phyloP scores from a whole-genome alignment of 2,329 filamentous ascomycete genomes.

The Ceratocystis cacaofunesta region DNA sequence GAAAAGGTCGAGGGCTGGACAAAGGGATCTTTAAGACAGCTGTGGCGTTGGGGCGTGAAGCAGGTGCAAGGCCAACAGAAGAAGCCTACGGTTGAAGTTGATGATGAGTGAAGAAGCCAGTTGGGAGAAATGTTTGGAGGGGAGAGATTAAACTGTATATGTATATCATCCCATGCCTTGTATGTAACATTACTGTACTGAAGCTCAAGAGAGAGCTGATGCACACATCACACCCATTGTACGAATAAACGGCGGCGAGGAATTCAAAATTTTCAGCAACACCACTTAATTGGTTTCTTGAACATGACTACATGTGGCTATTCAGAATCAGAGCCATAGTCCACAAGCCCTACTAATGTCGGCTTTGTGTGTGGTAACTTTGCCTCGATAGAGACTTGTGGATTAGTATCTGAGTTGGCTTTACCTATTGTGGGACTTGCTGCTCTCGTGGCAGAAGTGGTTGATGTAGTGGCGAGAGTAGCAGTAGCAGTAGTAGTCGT shows the following conservation, averaged over 20 bases:
- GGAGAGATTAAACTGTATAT: background rate
- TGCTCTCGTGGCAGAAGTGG: background rate
- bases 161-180: slow-evolving; percentile 12
- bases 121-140: background rate
- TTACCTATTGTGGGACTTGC: background rate
- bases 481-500: background rate
- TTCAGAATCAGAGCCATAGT: slow-evolving; percentile 35
- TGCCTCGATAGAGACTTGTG: background rate
- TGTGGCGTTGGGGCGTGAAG: slow-evolving; percentile 37
- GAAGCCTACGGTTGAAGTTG: slow-evolving; percentile 28
- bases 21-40: slow-evolving; percentile 41
- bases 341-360: slow-evolving; percentile 31
- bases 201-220: background rate
- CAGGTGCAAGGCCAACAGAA: slow-evolving; percentile 28
- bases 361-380: slow-evolving; percentile 14
- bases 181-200: slow-evolving; percentile 15
- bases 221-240: slow-evolving; percentile 2
- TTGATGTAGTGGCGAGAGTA: background rate
- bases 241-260: slow-evolving; percentile 1
- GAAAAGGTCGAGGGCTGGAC: slow-evolving; percentile 57
- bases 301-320: background rate
- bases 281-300: background rate
- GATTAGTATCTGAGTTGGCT: background rate
- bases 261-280: background rate
- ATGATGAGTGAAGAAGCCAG: slow-evolving; percentile 23